These are phyloP conservation scores for Wickerhamiella pararugosa DNA, from an alignment of 1,139 yeast species.

Conservation along the genomic window DNA sequence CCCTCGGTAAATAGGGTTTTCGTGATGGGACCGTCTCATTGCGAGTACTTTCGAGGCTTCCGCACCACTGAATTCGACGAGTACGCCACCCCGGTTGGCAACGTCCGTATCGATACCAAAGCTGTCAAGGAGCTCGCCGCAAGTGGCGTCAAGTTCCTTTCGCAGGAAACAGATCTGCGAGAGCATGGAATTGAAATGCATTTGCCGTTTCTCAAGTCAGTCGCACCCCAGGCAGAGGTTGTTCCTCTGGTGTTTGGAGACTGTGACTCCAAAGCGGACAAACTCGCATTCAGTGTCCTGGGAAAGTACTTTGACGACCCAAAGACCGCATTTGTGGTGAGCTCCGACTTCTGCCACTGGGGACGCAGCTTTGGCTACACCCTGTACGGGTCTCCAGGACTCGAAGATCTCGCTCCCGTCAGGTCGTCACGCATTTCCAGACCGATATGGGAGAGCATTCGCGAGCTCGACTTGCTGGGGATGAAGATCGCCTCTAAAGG, in stretches of 20 bases:
- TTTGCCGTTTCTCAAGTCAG: conserved; percentile 52
- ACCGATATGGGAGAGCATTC: conserved; percentile 13
- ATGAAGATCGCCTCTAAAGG: conserved; percentile 50
- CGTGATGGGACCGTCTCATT: conserved; percentile 87
- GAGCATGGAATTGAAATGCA: conserved; percentile 97
- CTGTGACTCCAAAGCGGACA: conserved; percentile 33
- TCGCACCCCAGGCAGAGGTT: conserved; percentile 29
- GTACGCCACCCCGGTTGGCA: conserved; percentile 76
- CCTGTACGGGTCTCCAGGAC: conserved; percentile 26
- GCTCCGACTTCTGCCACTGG: conserved; percentile 97
- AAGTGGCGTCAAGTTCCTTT: conserved; percentile 36
- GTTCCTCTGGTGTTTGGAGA: conserved; percentile 75
- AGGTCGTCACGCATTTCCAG: background rate
- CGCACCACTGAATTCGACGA: conserved; percentile 37
- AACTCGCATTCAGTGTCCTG: conserved; percentile 34
- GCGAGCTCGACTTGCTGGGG: conserved; percentile 12
- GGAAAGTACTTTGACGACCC: conserved; percentile 41
- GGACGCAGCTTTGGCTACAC: conserved; percentile 67
- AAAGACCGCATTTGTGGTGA: conserved; percentile 55
- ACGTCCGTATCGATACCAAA: conserved; percentile 46
- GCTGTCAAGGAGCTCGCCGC: conserved; percentile 22
- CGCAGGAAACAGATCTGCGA: conserved; percentile 47
- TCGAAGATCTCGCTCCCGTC: background rate
- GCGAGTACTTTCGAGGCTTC: conserved; percentile 58
- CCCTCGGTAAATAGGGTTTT: conserved; percentile 47